Base-by-base conservation (phyloP, 2,329 filamentous ascomycete genomes). In the Pseudovirgaria hyperparasitica region DNA sequence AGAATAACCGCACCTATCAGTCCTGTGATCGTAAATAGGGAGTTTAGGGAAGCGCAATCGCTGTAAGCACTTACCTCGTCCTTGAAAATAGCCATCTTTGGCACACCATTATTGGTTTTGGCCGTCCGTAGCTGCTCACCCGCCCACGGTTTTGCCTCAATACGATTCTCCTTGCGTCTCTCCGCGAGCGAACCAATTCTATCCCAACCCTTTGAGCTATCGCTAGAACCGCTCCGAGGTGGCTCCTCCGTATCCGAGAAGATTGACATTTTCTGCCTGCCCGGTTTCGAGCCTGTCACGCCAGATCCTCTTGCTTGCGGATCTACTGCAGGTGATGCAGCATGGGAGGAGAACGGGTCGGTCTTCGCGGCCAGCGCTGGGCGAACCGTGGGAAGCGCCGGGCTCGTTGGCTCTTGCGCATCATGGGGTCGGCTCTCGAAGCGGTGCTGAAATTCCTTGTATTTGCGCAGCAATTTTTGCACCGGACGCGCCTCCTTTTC, bases 81-180 rank as follows among this genome's bases (percentile, higher is more conserved):
- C 65, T 82, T 87, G 65, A 94, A 98, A 23, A 98, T 72, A 47
- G 77, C 65, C 75, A 98, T 79, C 65, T 94, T 96, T 28, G 76
- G 67, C 28, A 67, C 69, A 17, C 67, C 72, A 22, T 65, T 72
- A 59, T 82, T 82, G 61, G 82, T 90, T 43, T 84, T 87, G 22
- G 81, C 84, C 3, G 74, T 80, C 54, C 87, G 82, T 41, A 98
- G 58, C 21, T 81, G 94, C 61, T 96, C 85, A 15, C 90, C 90
- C 8, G 66, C 79, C 90, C 86, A 94, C 12, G 87, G 84, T 48
- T 79, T 86, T 8, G 86, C 73, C 49, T 87, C 84, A 39, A 86
- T 62, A 5, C 67, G 65, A 46, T 98, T 98, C 54, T 98, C 90
- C 65, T 96, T 98, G 64, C 82, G 93, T 26, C 90, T 71, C 34